phyloP scores from a whole-genome alignment of 2,329 filamentous ascomycete species.

The Phoma sp. region DNA sequence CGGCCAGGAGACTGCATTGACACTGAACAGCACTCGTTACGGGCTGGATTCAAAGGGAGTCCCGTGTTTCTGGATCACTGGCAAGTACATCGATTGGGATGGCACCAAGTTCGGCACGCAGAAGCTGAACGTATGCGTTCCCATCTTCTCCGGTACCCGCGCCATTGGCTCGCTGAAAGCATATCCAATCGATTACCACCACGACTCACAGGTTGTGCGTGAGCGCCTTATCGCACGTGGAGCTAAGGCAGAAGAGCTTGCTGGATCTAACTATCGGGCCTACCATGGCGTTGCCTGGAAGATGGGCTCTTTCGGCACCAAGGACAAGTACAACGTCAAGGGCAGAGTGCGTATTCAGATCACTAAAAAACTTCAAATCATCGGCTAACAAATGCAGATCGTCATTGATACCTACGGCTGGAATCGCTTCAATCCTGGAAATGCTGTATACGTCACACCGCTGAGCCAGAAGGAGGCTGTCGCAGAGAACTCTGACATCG shows the following conservation, averaged over 20 bases:
- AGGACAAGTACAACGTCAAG: constrained; percentile 29
- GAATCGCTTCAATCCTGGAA: constrained; percentile 58
- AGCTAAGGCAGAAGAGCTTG: constrained; percentile 77
- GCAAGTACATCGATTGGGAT: constrained; percentile 42
- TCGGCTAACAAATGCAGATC: constrained; percentile 47
- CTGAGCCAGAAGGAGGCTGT: constrained; percentile 39
- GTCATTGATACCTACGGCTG: constrained; percentile 60
- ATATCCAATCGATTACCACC: constrained; percentile 81
- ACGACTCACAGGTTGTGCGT: constrained; percentile 68
- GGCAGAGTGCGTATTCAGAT: constrained; percentile 3
- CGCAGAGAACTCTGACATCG: constrained; percentile 14
- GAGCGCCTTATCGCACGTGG: constrained; percentile 75
- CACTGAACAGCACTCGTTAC: constrained; percentile 23
- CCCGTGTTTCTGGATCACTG: constrained; percentile 27
- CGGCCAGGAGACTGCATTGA: constrained; percentile 23
- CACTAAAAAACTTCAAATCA: constrained; percentile 44
- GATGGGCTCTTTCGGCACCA: constrained; percentile 33
- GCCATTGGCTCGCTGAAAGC: constrained; percentile 78
- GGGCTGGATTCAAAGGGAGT: constrained; percentile 23
- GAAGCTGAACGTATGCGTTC: constrained; percentile 28
- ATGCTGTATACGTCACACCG: constrained; percentile 47
- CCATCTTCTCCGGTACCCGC: constrained; percentile 73
- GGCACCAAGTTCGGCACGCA: constrained; percentile 37
- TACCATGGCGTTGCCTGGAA: constrained; percentile 66
- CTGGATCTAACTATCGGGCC: constrained; percentile 81